Percentiles rank a stretch among this genome's conserved stretches.
phyloP scores from a whole-genome alignment of 768 basidiomycete genomes.

The Russula olivacea region DNA sequence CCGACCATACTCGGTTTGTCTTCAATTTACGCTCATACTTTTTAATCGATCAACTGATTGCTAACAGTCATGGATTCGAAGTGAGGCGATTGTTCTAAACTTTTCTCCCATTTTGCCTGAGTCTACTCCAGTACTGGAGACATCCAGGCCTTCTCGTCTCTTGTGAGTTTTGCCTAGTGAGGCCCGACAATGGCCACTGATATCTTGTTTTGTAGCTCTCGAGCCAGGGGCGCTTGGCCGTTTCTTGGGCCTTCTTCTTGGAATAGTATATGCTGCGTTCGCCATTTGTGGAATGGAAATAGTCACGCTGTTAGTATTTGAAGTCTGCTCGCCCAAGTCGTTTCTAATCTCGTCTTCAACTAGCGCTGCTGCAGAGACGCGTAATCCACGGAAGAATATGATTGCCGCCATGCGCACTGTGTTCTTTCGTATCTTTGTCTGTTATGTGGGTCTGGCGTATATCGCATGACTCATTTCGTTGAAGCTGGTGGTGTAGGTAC shows the following conservation, averaged over 20 bases:
- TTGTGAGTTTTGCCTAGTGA: slow-evolving; percentile 2
- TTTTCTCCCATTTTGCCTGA: background rate
- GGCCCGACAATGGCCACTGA: background rate
- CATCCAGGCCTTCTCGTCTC: slow-evolving; percentile 24
- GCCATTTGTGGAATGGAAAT: slow-evolving; percentile 26
- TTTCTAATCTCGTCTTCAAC: background rate
- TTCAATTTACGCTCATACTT: background rate
- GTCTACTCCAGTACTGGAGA: slow-evolving; percentile 18
- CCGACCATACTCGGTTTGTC: slow-evolving; percentile 23
- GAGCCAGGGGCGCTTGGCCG: slow-evolving; percentile 23
- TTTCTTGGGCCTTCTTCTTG: slow-evolving; percentile 23
- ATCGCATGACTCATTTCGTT: background rate
- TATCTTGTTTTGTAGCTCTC: slow-evolving; percentile 9
- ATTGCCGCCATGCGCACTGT: slow-evolving; percentile 23
- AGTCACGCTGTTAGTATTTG: slow-evolving; percentile 18
- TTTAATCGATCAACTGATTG: background rate
- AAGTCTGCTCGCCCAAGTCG: background rate
- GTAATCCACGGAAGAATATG: slow-evolving; percentile 23
- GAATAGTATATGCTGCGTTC: slow-evolving; percentile 22
- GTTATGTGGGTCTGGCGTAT: slow-evolving; percentile 12
- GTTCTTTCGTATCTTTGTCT: slow-evolving; percentile 24
- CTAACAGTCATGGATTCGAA: slow-evolving; percentile 23
- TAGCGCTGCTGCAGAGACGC: slow-evolving; percentile 24
- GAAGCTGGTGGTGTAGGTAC: slow-evolving; percentile 8
- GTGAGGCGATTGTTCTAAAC: background rate